These are phyloP conservation scores for Brasenia schreberi DNA, from an alignment of 164 flowering plant genomes.

Conservation along the genomic window DNA sequence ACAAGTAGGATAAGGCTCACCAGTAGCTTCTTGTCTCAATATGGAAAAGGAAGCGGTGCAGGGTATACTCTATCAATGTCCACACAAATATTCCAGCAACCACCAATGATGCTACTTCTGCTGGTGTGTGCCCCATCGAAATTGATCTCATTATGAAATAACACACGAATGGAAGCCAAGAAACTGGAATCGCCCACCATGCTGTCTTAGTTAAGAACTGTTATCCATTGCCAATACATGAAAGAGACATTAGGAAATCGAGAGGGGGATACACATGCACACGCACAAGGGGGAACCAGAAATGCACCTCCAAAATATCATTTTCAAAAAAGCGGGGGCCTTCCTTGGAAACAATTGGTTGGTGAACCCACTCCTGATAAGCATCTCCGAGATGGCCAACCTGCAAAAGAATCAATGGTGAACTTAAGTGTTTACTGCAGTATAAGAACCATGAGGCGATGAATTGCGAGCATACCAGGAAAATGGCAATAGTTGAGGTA, in stretches of 20 bases:
- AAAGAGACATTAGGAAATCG: neutral
- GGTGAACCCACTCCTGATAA: conserved; percentile 94
- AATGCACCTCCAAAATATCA: conserved; percentile 73
- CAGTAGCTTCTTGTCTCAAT: conserved; percentile 77
- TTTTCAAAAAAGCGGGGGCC: conserved; percentile 84
- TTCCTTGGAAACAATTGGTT: conserved; percentile 77
- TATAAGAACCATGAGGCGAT: neutral
- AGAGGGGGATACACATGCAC: neutral
- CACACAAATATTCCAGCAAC: conserved; percentile 53
- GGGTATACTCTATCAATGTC: conserved; percentile 66
- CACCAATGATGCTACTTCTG: conserved; percentile 29
- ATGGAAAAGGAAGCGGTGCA: conserved; percentile 93
- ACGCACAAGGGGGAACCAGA: neutral
- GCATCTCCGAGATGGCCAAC: conserved; percentile 95
- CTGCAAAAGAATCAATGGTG: conserved; percentile 20
- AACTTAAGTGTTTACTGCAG: neutral
- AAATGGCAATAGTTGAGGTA: neutral
- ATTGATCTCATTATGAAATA: conserved; percentile 32
- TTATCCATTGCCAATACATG: conserved; percentile 2
- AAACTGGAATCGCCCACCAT: conserved; percentile 71
- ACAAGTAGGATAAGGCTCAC: conserved; percentile 21
- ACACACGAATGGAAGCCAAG: conserved; percentile 78
- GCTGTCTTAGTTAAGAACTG: conserved; percentile 73
- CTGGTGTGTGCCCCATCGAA: conserved; percentile 35
- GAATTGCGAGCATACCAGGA: neutral